Conservation (phyloP, 805 yeast genomes). For the Dipodascopsis tothii region DNA sequence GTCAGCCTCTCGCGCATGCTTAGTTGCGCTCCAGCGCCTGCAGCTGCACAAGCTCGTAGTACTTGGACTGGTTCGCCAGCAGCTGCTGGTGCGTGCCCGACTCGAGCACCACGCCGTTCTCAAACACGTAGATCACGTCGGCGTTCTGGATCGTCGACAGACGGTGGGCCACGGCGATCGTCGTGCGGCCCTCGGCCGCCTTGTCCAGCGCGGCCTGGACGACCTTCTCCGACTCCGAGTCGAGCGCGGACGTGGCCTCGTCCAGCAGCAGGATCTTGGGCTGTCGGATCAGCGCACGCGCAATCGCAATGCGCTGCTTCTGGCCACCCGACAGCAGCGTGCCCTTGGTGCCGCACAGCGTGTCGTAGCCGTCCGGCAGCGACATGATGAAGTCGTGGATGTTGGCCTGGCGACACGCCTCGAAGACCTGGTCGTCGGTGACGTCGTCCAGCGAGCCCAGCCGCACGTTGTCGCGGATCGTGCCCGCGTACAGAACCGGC, state of each 20-base stretch:
- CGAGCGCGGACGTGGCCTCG: conserved; percentile 53
- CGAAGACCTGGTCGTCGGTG: conserved; percentile 33
- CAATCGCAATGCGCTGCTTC: conserved; percentile 58
- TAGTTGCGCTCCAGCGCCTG: no score
- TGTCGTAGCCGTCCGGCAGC: conserved; percentile 50
- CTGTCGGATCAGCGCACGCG: conserved; percentile 51
- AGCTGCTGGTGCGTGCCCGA: no score
- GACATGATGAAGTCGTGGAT: conserved; percentile 43
- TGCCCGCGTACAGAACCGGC: conserved; percentile 57
- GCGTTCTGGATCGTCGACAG: no score
- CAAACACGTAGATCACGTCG: no score
- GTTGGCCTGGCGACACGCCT: conserved; percentile 47
- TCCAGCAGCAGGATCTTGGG: conserved; percentile 53
- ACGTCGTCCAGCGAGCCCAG: conserved; percentile 41
- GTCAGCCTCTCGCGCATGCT: no score
- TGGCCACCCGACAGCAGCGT: conserved; percentile 56
- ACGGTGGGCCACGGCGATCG: no score
- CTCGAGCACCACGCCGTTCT: no score
- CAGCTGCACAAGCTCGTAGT: no score
- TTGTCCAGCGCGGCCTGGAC: no score
- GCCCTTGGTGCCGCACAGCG: conserved; percentile 43
- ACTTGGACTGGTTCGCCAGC: no score
- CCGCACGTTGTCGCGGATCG: conserved; percentile 68
- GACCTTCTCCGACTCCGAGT: no score
- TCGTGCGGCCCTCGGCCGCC: no score